Evolutionary conservation across 306 rosid genomes (phyloP).

Genomic region (Lathyrus sativus): DNA sequence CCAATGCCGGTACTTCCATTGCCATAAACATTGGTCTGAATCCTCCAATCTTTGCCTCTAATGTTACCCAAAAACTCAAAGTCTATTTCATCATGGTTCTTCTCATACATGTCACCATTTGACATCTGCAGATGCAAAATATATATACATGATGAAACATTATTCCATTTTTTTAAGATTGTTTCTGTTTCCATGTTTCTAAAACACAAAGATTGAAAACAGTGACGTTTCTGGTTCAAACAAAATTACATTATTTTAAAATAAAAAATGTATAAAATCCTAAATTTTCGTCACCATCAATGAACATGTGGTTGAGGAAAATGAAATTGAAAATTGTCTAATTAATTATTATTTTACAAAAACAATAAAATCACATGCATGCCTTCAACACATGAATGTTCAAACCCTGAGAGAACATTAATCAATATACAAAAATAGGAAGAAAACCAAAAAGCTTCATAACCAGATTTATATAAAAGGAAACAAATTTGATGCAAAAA

Average conservation of each 20-base stretch:
- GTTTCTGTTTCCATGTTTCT: not conserved
- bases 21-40: conserved; percentile 95
- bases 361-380: not conserved
- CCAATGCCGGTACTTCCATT: conserved; percentile 91
- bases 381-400: conserved; percentile 4
- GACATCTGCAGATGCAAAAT: conserved; percentile 69
- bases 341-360: not conserved
- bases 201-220: conserved; percentile 8
- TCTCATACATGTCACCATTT: conserved; percentile 86
- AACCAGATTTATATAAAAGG: not conserved
- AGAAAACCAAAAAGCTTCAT: not conserved
- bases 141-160: not conserved
- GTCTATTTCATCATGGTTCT: conserved; percentile 92
- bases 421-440: not conserved
- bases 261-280: not conserved
- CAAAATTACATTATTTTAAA: not conserved
- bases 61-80: conserved; percentile 94
- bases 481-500: conserved; percentile 1
- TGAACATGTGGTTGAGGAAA: conserved; percentile 32
- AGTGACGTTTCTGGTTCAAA: conserved; percentile 15
- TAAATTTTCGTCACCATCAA: conserved; percentile 5
- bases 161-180: not conserved
- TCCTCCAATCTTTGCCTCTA: conserved; percentile 97
- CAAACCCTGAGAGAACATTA: conserved; percentile 10
- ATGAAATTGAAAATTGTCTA: not conserved